phyloP scores from a whole-genome alignment of 108 stramenopile species.

The Licmophora abbreviata region DNA sequence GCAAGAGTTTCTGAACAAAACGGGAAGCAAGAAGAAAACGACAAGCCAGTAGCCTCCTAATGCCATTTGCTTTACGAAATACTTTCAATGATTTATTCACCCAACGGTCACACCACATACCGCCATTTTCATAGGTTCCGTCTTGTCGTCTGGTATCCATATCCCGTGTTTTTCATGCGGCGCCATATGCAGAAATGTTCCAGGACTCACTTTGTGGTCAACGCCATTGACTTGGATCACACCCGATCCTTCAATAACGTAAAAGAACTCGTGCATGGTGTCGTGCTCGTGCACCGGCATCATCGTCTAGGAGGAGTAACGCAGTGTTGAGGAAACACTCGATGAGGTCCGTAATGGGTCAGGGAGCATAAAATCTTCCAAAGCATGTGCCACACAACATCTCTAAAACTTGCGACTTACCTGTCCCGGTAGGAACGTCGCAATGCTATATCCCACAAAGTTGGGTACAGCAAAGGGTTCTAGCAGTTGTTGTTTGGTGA shows the following conservation, averaged over 20 bases:
- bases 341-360: too few relatives aligned
- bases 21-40: slow-evolving; percentile 16
- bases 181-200: slow-evolving; percentile 26
- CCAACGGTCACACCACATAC: slow-evolving; percentile 23
- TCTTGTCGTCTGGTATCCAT: slow-evolving; percentile 3
- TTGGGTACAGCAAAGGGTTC: slow-evolving; percentile 36
- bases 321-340: too few relatives aligned
- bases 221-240: slow-evolving; percentile 14
- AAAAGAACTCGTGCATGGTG: slow-evolving; percentile 45
- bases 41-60: neutral
- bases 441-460: slow-evolving; percentile 26
- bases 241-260: slow-evolving; percentile 26
- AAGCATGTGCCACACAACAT: too few relatives aligned
- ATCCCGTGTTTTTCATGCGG: slow-evolving; percentile 26
- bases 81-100: slow-evolving; percentile 6
- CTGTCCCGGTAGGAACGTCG: slow-evolving; percentile 26
- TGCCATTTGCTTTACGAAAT: neutral
- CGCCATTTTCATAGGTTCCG: slow-evolving; percentile 15
- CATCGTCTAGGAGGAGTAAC: too few relatives aligned
- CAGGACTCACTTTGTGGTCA: slow-evolving; percentile 14
- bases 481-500: slow-evolving; percentile 34
- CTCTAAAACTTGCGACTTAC: too few relatives aligned
- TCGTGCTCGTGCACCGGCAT: slow-evolving; percentile 19
- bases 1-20: slow-evolving; percentile 67
- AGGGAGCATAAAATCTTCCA: too few relatives aligned